Conservation (phyloP, 495 filamentous ascomycete species). For the Bathelium albidoporum region DNA sequence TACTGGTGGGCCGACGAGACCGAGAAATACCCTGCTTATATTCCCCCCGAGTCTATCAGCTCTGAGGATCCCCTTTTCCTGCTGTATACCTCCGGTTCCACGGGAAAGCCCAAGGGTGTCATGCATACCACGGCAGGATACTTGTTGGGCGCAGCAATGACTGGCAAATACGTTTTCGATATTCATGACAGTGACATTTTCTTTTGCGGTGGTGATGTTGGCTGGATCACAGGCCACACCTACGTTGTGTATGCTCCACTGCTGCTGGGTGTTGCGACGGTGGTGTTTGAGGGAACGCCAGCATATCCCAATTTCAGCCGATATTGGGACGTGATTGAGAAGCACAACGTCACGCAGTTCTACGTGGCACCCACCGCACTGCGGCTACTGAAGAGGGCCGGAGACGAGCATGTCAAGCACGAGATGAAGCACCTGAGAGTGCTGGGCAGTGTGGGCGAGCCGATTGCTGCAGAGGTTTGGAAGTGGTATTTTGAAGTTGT, state of each 20-base stretch:
- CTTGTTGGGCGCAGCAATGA: slow-evolving; percentile 80
- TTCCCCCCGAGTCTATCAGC: slow-evolving; percentile 74
- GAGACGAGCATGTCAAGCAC: slow-evolving; percentile 79
- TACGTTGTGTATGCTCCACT: slow-evolving; percentile 97
- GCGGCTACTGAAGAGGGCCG: slow-evolving; percentile 86
- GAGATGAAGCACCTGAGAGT: slow-evolving; percentile 84
- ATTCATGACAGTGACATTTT: slow-evolving; percentile 87
- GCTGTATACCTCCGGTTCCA: slow-evolving; percentile 95
- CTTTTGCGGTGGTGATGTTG: slow-evolving; percentile 97
- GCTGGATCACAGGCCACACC: slow-evolving; percentile 99
- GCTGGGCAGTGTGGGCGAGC: slow-evolving; percentile 94
- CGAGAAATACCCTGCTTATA: slow-evolving; percentile 86
- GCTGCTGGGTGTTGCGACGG: slow-evolving; percentile 81
- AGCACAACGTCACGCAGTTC: slow-evolving; percentile 93
- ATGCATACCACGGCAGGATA: slow-evolving; percentile 97
- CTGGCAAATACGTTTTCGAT: slow-evolving; percentile 98
- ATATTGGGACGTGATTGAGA: slow-evolving; percentile 97
- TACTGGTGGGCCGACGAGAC: slow-evolving; percentile 98
- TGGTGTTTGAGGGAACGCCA: slow-evolving; percentile 98
- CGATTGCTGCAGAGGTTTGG: slow-evolving; percentile 97
- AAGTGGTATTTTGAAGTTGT: slow-evolving; percentile 99
- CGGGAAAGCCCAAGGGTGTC: slow-evolving; percentile 96
- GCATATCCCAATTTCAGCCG: slow-evolving; percentile 96
- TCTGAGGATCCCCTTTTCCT: slow-evolving; percentile 96
- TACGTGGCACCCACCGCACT: slow-evolving; percentile 96